Base-by-base conservation (phyloP, 1,139 yeast species). In the Kazachstania sp. region DNA sequence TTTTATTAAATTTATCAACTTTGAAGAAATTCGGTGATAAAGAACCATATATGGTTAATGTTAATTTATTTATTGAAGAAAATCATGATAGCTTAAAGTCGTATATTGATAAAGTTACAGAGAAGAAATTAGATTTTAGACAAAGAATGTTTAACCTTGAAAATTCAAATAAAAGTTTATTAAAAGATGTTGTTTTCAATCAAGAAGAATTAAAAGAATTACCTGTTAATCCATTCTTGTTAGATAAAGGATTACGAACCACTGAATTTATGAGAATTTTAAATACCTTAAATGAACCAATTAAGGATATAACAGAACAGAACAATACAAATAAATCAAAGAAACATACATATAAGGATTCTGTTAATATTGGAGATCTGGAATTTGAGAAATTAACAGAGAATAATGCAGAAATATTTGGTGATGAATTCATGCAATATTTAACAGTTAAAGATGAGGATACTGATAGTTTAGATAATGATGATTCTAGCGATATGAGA, bases 1-100 rank as follows among this genome's bases (percentile, higher is more conserved):
- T 86, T 20, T 64, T 90, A 39, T 76, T 88, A 63, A 85, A 86
- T 42, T 74, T 90, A 53, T 88, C 96, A 1, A 90, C 85, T 55
- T 69, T 95, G 43, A 80, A 81, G 37, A 68, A 69, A 44, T 87
- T 92, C 64, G 87, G 83, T 61, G 53, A 86, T 46, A 90, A 88
- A 60, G 97, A 90, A 60, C 87, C 94, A 0, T 87, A 83, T 71
- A 71, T 92, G 68, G 72, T 77, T 29, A 72, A 71, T 32, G 74
- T 90, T 79, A 90, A 90, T 63, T 54, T 52, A 2, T 88, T 90
- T 56, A 72, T 90, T 41, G 71, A 72, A 2, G 69, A 68, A 18
- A 83, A 84, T 58, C 74, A 74, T 48, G 66, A 60, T 0, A 87
- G 86, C 54, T 69, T 90, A 13, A 60, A 71, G 30, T 80, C 78